These are phyloP conservation scores for Irpex lacteus DNA, from an alignment of 1,284 basidiomycete genomes.

Conservation along the genomic window DNA sequence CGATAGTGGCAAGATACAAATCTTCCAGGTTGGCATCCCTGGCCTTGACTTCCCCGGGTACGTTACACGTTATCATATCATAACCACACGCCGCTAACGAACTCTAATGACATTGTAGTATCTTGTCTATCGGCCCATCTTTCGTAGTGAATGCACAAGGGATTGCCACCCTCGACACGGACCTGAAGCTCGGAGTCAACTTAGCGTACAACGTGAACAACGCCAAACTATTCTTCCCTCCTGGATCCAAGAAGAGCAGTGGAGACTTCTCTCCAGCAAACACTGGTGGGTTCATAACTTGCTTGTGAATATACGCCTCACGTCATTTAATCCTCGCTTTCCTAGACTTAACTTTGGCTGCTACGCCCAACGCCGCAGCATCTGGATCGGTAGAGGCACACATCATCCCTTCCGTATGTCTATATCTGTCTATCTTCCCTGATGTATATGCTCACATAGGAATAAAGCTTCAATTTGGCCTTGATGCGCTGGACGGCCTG, in stretches of 20 bases:
- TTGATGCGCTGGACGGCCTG: slow-evolving; percentile 33
- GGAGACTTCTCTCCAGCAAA: slow-evolving; percentile 23
- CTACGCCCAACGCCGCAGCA: slow-evolving; percentile 36
- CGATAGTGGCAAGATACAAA: slow-evolving; percentile 31
- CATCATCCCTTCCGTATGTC: slow-evolving; percentile 40
- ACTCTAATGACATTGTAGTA: slow-evolving; percentile 12
- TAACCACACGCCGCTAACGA: not conserved
- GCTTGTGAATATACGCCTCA: slow-evolving; percentile 3
- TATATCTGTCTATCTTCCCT: not conserved
- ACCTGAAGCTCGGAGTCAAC: slow-evolving; percentile 37
- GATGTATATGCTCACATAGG: not conserved
- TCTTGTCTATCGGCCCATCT: slow-evolving; percentile 35
- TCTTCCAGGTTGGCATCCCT: slow-evolving; percentile 37
- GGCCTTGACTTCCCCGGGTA: slow-evolving; percentile 42
- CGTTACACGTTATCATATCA: not conserved
- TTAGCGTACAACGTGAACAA: slow-evolving; percentile 32
- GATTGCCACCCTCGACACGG: slow-evolving; percentile 30
- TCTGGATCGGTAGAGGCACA: slow-evolving; percentile 43
- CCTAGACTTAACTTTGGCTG: slow-evolving; percentile 40
- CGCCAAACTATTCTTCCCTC: slow-evolving; percentile 44
- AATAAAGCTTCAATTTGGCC: slow-evolving; percentile 25
- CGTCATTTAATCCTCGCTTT: slow-evolving; percentile 1
- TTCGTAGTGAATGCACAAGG: slow-evolving; percentile 30
- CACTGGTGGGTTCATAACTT: slow-evolving; percentile 32
- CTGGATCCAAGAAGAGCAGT: slow-evolving; percentile 16